A percentile compares a stretch with the other conserved stretches of the same genome.
Evolutionary conservation across 1,284 basidiomycete species (phyloP).

Genomic region (Coriolopsis trogii): DNA sequence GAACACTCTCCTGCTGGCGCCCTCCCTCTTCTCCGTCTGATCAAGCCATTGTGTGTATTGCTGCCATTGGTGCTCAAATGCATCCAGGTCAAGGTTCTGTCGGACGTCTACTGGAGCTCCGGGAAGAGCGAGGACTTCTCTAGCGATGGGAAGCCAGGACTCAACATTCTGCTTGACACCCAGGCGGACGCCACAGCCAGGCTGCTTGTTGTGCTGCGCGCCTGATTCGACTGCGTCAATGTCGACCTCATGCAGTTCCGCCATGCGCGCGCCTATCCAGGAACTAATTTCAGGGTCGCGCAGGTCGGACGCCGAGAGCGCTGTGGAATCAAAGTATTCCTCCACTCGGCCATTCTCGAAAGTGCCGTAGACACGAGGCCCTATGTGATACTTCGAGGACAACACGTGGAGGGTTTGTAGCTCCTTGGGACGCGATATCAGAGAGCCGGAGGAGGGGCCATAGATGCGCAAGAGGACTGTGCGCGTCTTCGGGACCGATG

Average conservation of each 20-base stretch:
- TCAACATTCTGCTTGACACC: conserved; percentile 62
- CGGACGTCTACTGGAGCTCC: conserved; percentile 45
- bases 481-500: conserved; percentile 49
- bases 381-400: conserved; percentile 84
- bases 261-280: conserved; percentile 90
- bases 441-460: conserved; percentile 80
- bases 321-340: conserved; percentile 89
- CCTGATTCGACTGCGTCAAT: conserved; percentile 64
- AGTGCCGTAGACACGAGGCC: conserved; percentile 90
- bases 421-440: conserved; percentile 86
- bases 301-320: conserved; percentile 77
- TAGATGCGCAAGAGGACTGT: conserved; percentile 89
- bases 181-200: conserved; percentile 58
- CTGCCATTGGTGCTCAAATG: conserved; percentile 67
- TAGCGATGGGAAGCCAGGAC: conserved; percentile 66
- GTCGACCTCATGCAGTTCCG: conserved; percentile 91
- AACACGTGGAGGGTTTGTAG: conserved; percentile 86
- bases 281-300: conserved; percentile 74
- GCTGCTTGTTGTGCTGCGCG: conserved; percentile 33
- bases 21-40: conserved; percentile 56
- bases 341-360: conserved; percentile 93
- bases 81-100: conserved; percentile 59
- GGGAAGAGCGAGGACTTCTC: conserved; percentile 63
- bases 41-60: conserved; percentile 72
- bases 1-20: conserved; percentile 69